phyloP scores from a whole-genome alignment of 768 basidiomycete genomes.

The Suillus ampliporus region DNA sequence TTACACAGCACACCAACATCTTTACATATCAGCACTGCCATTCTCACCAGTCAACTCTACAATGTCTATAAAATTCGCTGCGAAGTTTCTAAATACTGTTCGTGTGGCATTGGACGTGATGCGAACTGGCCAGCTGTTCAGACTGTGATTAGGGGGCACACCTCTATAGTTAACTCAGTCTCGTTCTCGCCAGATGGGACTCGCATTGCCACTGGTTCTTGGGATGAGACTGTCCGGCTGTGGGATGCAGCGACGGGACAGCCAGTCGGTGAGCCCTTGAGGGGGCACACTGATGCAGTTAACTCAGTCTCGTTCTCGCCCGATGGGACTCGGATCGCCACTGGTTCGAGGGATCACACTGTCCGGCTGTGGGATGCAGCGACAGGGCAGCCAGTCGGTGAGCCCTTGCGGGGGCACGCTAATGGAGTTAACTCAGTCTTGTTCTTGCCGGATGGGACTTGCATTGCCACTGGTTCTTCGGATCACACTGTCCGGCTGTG shows the following conservation, averaged over 20 bases:
- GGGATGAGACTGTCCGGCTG: no score
- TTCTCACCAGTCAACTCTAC: conserved; percentile 32
- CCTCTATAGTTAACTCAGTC: no score
- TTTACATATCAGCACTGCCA: conserved; percentile 31
- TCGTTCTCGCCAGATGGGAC: no score
- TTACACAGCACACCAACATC: conserved; percentile 28
- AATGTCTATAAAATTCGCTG: conserved; percentile 20
- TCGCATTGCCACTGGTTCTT: no score
- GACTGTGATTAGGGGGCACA: conserved; percentile 8
- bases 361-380: conserved; percentile 26
- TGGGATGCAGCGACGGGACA: no score
- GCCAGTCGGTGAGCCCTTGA: no score
- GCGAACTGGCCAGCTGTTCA: background rate
- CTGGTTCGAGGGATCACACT: conserved; percentile 21
- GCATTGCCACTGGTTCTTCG: no score
- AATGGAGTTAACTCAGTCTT: conserved; percentile 4
- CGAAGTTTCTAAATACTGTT: conserved; percentile 2
- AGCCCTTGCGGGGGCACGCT: conserved; percentile 15
- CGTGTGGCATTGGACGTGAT: background rate
- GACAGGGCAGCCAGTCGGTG: conserved; percentile 5
- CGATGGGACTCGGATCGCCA: no score
- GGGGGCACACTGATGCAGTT: no score
- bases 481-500: no score
- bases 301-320: no score
- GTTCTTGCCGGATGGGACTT: background rate